These are phyloP conservation scores for Cercis canadensis DNA, from an alignment of 306 rosid genomes.

Conservation along the genomic window DNA sequence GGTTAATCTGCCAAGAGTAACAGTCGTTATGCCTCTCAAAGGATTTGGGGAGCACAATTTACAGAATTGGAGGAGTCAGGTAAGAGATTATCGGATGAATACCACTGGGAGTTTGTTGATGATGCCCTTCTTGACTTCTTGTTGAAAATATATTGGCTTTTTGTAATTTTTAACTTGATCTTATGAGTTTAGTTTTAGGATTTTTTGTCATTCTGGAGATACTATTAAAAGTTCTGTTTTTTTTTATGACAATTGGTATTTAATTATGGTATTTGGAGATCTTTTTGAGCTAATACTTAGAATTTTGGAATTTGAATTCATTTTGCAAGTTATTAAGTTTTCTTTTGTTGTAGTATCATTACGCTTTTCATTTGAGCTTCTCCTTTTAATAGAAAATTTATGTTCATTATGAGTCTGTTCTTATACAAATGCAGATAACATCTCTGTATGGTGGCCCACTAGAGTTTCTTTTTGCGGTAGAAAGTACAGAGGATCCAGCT, in stretches of 20 bases:
- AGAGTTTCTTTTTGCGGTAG: constrained; percentile 87
- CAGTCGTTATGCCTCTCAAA: constrained; percentile 91
- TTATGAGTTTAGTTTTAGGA: too few relatives aligned
- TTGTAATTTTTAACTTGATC: too few relatives aligned
- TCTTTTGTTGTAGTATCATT: constrained; percentile 6
- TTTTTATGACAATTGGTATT: constrained; percentile 3
- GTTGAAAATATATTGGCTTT: background rate
- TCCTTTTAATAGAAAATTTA: constrained; percentile 18
- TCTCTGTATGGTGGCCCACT: constrained; percentile 98
- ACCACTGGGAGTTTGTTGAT: constrained; percentile 23
- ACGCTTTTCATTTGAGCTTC: constrained; percentile 18
- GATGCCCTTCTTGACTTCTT: background rate
- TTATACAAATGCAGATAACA: constrained; percentile 66
- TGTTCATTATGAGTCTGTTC: constrained; percentile 8
- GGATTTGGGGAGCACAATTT: constrained; percentile 99
- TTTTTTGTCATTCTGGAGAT: background rate
- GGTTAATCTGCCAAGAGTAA: constrained; percentile 75
- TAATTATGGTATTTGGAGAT: background rate
- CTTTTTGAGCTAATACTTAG: constrained; percentile 33
- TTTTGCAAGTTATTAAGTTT: background rate
- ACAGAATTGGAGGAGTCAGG: constrained; percentile 97
- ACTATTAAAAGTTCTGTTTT: background rate
- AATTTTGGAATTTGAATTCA: background rate
- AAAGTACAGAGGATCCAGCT: constrained; percentile 92
- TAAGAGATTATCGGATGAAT: constrained; percentile 35